These are phyloP conservation scores for Cordyceps pruinosa DNA, from an alignment of 2,329 filamentous ascomycete genomes.

Conservation along the genomic window DNA sequence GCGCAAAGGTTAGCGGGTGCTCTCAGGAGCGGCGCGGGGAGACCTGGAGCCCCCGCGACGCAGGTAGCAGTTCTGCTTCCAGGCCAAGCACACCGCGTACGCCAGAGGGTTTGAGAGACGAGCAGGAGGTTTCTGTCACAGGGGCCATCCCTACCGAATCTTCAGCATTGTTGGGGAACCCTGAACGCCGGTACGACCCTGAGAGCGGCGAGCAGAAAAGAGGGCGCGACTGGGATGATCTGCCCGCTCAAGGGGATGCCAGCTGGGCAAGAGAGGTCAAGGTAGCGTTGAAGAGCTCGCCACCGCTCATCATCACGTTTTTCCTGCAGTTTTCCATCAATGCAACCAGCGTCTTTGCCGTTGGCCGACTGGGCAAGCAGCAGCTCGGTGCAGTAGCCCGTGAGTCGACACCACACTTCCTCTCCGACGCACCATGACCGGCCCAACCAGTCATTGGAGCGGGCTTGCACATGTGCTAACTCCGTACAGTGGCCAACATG, in stretches of 20 bases:
- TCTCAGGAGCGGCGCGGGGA: slow-evolving; percentile 1
- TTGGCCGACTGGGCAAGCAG: slow-evolving; percentile 66
- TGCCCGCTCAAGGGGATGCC: slow-evolving; percentile 1
- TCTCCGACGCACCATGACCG: too few relatives aligned
- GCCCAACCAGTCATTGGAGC: too few relatives aligned
- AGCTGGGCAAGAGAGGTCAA: slow-evolving; percentile 54
- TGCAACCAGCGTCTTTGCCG: slow-evolving; percentile 70
- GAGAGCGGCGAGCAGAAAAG: slow-evolving; percentile 3
- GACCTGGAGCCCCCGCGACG: too few relatives aligned
- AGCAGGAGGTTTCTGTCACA: not conserved
- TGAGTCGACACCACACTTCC: slow-evolving; percentile 20
- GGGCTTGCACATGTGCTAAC: too few relatives aligned
- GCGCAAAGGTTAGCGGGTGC: not conserved
- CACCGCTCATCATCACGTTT: slow-evolving; percentile 64
- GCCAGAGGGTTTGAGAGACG: too few relatives aligned
- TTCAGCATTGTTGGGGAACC: not conserved
- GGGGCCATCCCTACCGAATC: not conserved
- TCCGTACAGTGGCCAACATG: slow-evolving; percentile 51
- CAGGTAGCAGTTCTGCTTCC: too few relatives aligned
- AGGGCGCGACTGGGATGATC: slow-evolving; percentile 4
- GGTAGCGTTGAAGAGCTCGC: slow-evolving; percentile 65
- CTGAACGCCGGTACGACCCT: not conserved
- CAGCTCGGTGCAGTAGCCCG: slow-evolving; percentile 38
- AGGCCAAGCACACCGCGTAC: too few relatives aligned
- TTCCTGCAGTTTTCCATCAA: slow-evolving; percentile 77